phyloP scores from a whole-genome alignment of 2,329 filamentous ascomycete genomes.

The Penicillium sp. region DNA sequence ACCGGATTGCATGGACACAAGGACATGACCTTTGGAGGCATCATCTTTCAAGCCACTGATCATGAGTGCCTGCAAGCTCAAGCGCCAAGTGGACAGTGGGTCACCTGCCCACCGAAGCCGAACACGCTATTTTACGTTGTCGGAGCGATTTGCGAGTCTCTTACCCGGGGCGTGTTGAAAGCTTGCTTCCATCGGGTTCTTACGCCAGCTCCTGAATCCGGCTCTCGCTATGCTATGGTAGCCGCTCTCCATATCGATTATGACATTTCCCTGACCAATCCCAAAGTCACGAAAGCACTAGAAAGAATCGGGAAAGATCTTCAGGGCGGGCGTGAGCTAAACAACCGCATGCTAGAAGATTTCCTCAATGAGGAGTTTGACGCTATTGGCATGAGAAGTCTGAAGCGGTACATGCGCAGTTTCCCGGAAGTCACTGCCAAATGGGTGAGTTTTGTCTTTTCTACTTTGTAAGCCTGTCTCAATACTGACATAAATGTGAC shows the following conservation, averaged over 20 bases:
- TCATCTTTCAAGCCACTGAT: neutral
- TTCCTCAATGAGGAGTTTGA: neutral
- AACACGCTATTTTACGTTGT: neutral
- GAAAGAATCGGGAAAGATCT: neutral
- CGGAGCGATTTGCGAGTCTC: neutral
- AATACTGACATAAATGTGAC: neutral
- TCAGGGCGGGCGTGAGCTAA: neutral
- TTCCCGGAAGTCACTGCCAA: neutral
- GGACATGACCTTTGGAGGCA: neutral
- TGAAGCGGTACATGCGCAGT: neutral
- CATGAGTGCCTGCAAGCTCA: neutral
- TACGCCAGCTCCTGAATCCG: neutral
- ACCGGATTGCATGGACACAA: neutral
- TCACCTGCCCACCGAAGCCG: neutral
- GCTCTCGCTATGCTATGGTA: neutral
- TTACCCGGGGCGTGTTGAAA: neutral
- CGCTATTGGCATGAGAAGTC: neutral
- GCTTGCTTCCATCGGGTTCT: neutral
- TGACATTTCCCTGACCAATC: neutral
- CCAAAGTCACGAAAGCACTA: neutral
- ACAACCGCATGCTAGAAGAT: neutral
- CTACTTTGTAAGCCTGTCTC: neutral
- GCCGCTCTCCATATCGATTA: neutral
- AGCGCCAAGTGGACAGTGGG: neutral
- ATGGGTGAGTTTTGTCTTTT: neutral